Conservation (phyloP, 2,329 filamentous ascomycete species). For the Lachnellula suecica region DNA sequence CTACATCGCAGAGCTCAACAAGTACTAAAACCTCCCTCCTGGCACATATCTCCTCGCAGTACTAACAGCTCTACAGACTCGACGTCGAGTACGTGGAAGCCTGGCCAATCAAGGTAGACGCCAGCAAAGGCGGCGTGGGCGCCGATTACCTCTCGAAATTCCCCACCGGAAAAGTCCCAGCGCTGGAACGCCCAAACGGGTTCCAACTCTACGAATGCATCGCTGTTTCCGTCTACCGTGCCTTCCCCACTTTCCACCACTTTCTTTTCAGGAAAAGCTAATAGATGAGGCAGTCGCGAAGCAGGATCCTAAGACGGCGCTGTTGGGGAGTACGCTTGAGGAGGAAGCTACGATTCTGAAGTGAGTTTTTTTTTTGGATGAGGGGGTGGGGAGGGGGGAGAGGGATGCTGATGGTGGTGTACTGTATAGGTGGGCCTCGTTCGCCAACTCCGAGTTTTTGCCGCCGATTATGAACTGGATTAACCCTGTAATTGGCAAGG, state of each 20-base stretch:
- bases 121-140: conserved; percentile 23
- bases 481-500: conserved; percentile 21
- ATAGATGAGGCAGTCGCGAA: conserved; percentile 15
- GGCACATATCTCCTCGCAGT: not conserved
- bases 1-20: conserved; percentile 16
- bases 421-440: conserved; percentile 20
- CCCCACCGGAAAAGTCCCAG: conserved; percentile 22
- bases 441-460: conserved; percentile 22
- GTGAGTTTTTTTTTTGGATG: not conserved
- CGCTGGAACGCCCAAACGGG: conserved; percentile 19
- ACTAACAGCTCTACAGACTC: conserved; percentile 9
- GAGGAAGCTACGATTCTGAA: conserved; percentile 21
- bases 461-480: conserved; percentile 27
- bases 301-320: conserved; percentile 20
- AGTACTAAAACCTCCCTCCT: not conserved
- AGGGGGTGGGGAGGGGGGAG: no score
- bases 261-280: not conserved
- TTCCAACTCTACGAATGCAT: conserved; percentile 22
- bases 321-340: conserved; percentile 15
- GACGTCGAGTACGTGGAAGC: conserved; percentile 21
- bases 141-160: conserved; percentile 22
- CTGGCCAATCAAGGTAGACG: conserved; percentile 22
- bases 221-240: conserved; percentile 13
- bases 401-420: not conserved
- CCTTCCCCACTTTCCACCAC: not conserved